Conservation (phyloP, 108 stramenopile genomes). For the Aurantiochytrium sp. region DNA sequence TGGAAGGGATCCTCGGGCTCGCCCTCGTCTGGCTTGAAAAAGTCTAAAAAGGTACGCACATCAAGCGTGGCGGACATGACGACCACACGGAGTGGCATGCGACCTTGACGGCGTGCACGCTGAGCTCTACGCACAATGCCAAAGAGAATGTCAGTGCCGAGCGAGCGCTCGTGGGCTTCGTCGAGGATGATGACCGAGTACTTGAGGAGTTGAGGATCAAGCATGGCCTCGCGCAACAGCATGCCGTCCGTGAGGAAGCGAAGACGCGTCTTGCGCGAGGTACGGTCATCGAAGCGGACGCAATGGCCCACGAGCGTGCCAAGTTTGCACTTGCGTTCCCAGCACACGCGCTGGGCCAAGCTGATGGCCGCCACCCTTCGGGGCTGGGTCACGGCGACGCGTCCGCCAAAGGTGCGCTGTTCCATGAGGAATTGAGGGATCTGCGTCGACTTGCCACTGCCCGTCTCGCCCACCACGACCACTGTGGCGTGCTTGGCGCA, state of each 20-base stretch:
- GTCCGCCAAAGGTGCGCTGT: conserved; percentile 17
- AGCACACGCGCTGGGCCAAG: conserved; percentile 26
- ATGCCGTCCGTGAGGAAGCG: conserved; percentile 93
- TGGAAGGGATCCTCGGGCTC: conserved; percentile 18
- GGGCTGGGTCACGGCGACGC: conserved; percentile 39
- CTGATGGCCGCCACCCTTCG: conserved; percentile 37
- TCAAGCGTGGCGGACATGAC: conserved; percentile 97
- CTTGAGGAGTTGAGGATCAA: conserved; percentile 62
- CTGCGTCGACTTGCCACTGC: conserved; percentile 87
- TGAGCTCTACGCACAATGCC: conserved; percentile 71
- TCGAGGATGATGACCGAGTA: conserved; percentile 85
- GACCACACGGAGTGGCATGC: conserved; percentile 64
- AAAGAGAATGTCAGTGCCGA: conserved; percentile 91
- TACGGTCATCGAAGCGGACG: conserved; percentile 88
- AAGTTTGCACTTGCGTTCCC: conserved; percentile 13
- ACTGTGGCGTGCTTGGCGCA: conserved; percentile 61
- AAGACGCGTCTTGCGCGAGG: conserved; percentile 59
- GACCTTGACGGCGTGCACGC: conserved; percentile 35
- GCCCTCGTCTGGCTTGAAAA: conserved; percentile 41
- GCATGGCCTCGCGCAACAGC: conserved; percentile 83
- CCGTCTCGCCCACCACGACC: conserved; percentile 88
- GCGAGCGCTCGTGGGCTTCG: conserved; percentile 89
- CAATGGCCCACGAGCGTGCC: conserved; percentile 67
- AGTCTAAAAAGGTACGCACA: conserved; percentile 68
- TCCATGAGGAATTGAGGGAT: conserved; percentile 81